A percentile compares a stretch with the other conserved stretches of the same genome.
phyloP scores from a whole-genome alignment of 1,284 basidiomycete genomes.

The Phlebopus sp. region DNA sequence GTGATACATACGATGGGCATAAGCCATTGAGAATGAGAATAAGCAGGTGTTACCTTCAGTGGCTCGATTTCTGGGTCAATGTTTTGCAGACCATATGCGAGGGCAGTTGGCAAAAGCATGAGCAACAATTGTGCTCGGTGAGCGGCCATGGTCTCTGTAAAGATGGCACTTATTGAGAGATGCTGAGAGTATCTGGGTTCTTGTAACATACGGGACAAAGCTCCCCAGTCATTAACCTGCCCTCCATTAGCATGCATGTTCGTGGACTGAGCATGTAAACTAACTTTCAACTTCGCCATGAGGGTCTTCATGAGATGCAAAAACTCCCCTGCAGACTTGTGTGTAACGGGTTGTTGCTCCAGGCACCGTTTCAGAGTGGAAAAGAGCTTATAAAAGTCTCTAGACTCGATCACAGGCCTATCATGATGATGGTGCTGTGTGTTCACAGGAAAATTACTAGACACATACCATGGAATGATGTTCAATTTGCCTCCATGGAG shows the following conservation, averaged over 20 bases:
- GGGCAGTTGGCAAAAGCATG: conserved; percentile 41
- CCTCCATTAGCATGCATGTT: conserved; percentile 1
- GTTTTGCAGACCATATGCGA: conserved; percentile 46
- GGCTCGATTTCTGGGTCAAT: conserved; percentile 42
- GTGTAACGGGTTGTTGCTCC: conserved; percentile 47
- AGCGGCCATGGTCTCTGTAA: conserved; percentile 51
- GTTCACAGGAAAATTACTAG: not conserved
- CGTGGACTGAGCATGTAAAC: not conserved
- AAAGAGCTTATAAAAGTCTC: conserved; percentile 55
- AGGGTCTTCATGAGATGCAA: conserved; percentile 55
- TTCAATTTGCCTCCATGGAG: conserved; percentile 51
- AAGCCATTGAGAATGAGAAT: not conserved
- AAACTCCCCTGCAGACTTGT: conserved; percentile 52
- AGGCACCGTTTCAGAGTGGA: conserved; percentile 43
- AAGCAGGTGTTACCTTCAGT: conserved; percentile 40
- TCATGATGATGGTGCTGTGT: not conserved
- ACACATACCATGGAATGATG: conserved; percentile 48
- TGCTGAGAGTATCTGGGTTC: not conserved
- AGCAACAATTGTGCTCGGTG: conserved; percentile 48
- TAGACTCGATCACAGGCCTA: conserved; percentile 61
- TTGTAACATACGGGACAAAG: conserved; percentile 48
- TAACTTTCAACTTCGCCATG: conserved; percentile 64
- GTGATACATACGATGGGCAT: not conserved
- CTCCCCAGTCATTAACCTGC: conserved; percentile 62
- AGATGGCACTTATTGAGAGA: not conserved